Evolutionary conservation across 1,284 basidiomycete species (phyloP).

Genomic region (Puccinia novopanici): DNA sequence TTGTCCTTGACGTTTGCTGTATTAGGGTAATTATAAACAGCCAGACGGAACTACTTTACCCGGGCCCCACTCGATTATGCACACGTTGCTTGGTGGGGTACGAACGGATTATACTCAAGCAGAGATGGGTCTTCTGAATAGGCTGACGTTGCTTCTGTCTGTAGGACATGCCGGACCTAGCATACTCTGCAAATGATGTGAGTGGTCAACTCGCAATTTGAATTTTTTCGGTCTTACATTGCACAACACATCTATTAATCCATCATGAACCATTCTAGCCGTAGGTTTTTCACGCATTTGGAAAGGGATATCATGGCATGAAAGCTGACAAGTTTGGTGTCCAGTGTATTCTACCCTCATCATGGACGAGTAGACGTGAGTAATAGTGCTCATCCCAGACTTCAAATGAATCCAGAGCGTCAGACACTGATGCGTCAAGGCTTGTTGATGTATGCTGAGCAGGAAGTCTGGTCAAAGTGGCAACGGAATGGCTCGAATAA

Average conservation of each 20-base stretch:
- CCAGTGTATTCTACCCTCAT: conserved; percentile 4
- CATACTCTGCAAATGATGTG: conserved; percentile 46
- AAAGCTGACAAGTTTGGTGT: neutral
- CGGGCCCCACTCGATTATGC: conserved; percentile 39
- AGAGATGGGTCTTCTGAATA: too few species aligned
- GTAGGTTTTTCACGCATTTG: conserved; percentile 4
- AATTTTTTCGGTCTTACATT: neutral
- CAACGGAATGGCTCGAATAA: neutral
- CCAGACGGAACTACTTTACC: conserved; percentile 4
- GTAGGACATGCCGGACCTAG: conserved; percentile 29
- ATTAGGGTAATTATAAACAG: conserved; percentile 15
- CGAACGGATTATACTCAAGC: neutral
- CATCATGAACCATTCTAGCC: neutral
- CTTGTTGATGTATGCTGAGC: neutral
- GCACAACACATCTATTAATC: neutral
- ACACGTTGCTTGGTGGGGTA: conserved; percentile 39
- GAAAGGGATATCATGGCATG: neutral
- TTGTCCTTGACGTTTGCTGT: neutral
- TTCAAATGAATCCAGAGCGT: neutral
- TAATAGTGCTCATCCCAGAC: neutral
- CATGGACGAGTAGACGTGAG: conserved; percentile 18
- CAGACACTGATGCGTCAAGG: neutral
- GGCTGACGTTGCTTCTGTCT: neutral
- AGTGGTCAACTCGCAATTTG: neutral
- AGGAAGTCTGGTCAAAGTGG: conserved; percentile 1